Base-by-base conservation (phyloP, 1,284 basidiomycete genomes). In the Heterobasidion occidentale region DNA sequence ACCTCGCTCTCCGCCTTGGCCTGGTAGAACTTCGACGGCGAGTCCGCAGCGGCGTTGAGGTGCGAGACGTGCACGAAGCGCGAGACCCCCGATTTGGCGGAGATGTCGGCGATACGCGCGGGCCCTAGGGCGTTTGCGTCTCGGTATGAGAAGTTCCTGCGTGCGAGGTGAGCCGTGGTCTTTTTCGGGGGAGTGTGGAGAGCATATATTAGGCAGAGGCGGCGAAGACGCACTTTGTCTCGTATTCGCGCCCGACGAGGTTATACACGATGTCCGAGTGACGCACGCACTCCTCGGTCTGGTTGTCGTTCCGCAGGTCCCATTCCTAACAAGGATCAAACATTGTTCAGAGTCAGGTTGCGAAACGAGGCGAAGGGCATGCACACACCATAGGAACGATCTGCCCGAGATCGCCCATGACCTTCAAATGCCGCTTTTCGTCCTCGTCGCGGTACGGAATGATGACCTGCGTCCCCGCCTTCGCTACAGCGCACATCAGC, bases 181-280 rank as follows among this genome's bases (percentile, higher is more conserved):
- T 27, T 27, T 27, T 27, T 27, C 6, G 6, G 27, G 19, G 27
- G 50, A 36, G 7, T 27, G 12, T 47, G 17, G 15, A 42, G 50
- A n/a, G 20, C 48, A 52, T 7, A 17, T 11, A 36, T 33, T n/a
- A 20, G 59, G 36, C 51, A 46, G 35, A 36, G 36, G 42, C 14
- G 35, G 38, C 50, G 52, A 33, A 5, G 7, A 71, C 74, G 54
- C 61, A 77, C 76, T 75, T 76, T 50, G 70, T 99, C 76, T 94
- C 90, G 71, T 88, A 94, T 69, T 96, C 88, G 59, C 94, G 78
- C 34, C 93, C 93, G 54, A 88, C 84, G 56, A 96, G 81, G 76
- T 96, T 97, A 78, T 93, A 95, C n/a, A 98, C 97, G 6, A 90
- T 91, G 71, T 99, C 93, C 36, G 97, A 99, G 74, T 98, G 94